Conservation (phyloP, 495 filamentous ascomycete genomes). For the Penicillium diatomitis region DNA sequence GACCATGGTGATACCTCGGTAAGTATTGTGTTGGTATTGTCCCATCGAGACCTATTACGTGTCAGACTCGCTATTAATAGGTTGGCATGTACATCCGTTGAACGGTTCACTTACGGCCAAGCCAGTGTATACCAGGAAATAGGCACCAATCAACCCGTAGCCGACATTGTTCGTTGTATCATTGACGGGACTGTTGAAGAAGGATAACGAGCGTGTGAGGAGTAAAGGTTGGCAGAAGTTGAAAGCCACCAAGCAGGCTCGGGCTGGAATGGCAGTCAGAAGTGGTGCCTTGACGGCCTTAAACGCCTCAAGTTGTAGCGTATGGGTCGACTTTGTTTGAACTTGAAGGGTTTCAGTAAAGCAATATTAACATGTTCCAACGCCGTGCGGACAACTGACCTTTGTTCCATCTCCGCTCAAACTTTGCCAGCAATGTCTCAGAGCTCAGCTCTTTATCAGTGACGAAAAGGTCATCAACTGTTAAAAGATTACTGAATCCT, state of each 20-base stretch:
- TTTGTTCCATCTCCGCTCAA: constrained; percentile 24
- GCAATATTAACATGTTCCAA: too few relatives aligned
- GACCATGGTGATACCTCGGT: constrained; percentile 49
- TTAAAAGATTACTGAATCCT: constrained; percentile 38
- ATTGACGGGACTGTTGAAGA: constrained; percentile 34
- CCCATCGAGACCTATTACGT: constrained; percentile 26
- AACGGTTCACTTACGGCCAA: constrained; percentile 44
- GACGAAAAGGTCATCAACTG: constrained; percentile 34
- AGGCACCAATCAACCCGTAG: constrained; percentile 59
- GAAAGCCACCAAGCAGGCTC: constrained; percentile 48
- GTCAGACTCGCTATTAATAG: too few relatives aligned
- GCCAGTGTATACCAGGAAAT: constrained; percentile 49
- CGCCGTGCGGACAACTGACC: constrained; percentile 6
- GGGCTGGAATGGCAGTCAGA: constrained; percentile 40
- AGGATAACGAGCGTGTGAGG: constrained; percentile 42
- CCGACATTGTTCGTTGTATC: constrained; percentile 38
- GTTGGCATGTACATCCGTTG: too few relatives aligned
- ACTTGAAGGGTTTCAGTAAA: constrained; percentile 14
- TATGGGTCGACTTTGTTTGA: constrained; percentile 23
- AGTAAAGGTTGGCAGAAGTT: constrained; percentile 57
- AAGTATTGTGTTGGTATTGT: constrained; percentile 47
- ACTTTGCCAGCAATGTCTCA: constrained; percentile 27
- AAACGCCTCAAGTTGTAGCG: constrained; percentile 39
- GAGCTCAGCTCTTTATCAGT: constrained; percentile 38
- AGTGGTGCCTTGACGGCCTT: constrained; percentile 39